Conservation (phyloP, 1,139 yeast species). For the Geotrichum bryndzae region DNA sequence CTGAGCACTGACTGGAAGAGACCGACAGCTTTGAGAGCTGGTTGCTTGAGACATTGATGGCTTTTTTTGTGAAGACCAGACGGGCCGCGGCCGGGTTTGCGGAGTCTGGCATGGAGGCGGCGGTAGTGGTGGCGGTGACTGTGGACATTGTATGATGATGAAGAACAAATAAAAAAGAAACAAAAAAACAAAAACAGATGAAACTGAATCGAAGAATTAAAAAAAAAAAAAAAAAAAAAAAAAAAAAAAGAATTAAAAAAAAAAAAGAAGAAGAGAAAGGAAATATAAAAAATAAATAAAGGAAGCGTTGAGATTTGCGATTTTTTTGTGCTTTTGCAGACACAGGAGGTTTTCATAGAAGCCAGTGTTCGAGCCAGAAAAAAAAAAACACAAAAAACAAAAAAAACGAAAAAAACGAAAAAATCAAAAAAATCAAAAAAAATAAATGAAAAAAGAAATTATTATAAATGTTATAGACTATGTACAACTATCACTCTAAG, state of each 20-base stretch:
- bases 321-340: neutral
- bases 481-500: neutral
- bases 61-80: slow-evolving; percentile 3
- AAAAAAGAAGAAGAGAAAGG: slow-evolving; percentile 13
- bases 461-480: no score
- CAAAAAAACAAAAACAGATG: slow-evolving; percentile 17
- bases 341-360: neutral
- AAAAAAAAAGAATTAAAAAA: slow-evolving; percentile 16
- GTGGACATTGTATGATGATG: neutral
- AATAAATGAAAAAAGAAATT: no score
- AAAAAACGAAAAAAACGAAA: slow-evolving; percentile 12
- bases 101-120: neutral
- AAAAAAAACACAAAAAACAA: slow-evolving; percentile 24
- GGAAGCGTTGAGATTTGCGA: neutral
- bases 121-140: neutral
- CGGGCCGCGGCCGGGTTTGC: neutral
- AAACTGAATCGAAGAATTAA: slow-evolving; percentile 7
- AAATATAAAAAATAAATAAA: slow-evolving; percentile 17
- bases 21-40: slow-evolving; percentile 1
- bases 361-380: slow-evolving; percentile 13
- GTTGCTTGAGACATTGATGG: slow-evolving; percentile 2
- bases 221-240: slow-evolving; percentile 2
- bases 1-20: neutral
- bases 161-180: slow-evolving; percentile 9
- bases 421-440: neutral